A percentile compares a stretch with the other conserved stretches of the same genome.
Evolutionary conservation across 805 yeast genomes (phyloP).

Genomic region (Phaffomyces opuntiae): DNA sequence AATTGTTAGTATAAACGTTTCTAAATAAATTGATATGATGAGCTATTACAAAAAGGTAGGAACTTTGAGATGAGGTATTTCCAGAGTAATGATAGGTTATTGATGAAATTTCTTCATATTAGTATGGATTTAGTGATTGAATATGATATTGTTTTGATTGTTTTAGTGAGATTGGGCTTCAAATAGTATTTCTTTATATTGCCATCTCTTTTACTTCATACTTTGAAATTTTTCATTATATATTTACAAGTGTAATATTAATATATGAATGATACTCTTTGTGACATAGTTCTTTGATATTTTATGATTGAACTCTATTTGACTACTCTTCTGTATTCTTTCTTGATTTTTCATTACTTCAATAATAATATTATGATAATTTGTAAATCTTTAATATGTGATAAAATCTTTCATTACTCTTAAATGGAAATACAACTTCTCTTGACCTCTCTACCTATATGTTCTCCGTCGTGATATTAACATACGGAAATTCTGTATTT

Average conservation of each 20-base stretch:
- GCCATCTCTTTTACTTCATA: neutral
- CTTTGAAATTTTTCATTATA: neutral
- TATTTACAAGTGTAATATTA: neutral
- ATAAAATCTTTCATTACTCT: no score
- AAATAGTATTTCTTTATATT: neutral
- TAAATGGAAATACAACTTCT: neutral
- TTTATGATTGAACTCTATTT: no score
- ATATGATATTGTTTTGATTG: neutral
- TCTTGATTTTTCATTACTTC: no score
- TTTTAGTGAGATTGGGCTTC: no score
- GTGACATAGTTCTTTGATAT: neutral
- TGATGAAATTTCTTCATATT: no score
- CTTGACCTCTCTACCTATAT: neutral
- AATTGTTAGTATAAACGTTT: constrained; percentile 9
- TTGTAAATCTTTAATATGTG: no score
- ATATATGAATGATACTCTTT: no score
- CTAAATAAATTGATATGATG: neutral
- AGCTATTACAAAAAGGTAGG: neutral
- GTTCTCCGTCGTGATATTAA: constrained; percentile 19
- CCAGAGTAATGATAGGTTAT: no score
- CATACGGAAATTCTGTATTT: constrained; percentile 99
- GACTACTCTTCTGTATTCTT: no score
- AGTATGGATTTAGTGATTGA: no score
- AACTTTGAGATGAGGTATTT: neutral
- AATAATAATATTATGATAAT: no score